Percentiles rank a stretch among this genome's conserved stretches.
Evolutionary conservation across 768 basidiomycete species (phyloP).

Genomic region (Auricularia sp.): DNA sequence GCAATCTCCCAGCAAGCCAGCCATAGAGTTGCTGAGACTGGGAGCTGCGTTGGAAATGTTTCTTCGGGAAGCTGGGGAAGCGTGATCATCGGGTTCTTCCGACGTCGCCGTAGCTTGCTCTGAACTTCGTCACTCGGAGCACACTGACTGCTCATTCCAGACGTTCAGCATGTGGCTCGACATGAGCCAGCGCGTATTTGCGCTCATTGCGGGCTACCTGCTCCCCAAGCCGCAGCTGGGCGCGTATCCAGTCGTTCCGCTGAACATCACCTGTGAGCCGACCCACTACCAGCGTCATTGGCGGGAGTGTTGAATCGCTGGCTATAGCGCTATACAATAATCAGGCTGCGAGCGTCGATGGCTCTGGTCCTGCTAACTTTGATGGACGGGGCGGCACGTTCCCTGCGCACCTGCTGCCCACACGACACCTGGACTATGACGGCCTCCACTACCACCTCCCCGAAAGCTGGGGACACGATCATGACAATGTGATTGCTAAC

Average conservation of each 20-base stretch:
- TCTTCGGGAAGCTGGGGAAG: no score
- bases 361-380: background rate
- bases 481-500: slow-evolving; percentile 38
- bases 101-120: no score
- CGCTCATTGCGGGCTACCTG: background rate
- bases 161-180: background rate
- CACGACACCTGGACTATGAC: background rate
- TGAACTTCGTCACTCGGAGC: no score
- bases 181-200: background rate
- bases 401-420: background rate
- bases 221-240: background rate
- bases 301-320: no score
- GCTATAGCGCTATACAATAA: background rate
- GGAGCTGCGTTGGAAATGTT: no score
- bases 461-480: slow-evolving; percentile 26
- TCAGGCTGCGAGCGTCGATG: background rate
- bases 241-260: background rate
- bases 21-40: no score
- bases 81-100: no score
- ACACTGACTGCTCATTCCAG: no score
- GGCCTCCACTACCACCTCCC: slow-evolving; percentile 33
- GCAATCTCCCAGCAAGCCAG: no score
- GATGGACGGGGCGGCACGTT: background rate
- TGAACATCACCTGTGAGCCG: background rate
- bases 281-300: no score